Evolutionary conservation across 176 grass and related monocot genomes (phyloP).

Genomic region (Urochloa ruziziensis): DNA sequence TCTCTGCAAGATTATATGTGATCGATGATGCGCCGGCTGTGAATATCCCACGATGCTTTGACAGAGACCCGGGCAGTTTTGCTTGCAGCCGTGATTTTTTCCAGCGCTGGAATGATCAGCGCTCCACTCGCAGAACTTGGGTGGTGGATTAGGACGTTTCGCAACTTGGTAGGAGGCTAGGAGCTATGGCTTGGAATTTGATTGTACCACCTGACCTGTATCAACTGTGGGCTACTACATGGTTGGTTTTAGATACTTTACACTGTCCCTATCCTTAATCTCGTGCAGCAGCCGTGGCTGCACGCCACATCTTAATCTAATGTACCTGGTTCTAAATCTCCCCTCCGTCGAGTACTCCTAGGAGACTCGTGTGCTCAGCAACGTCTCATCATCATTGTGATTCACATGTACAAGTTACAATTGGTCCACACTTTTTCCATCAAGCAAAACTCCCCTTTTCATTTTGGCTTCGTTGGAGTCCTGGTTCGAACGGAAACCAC

Average conservation of each 20-base stretch:
- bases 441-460: background rate
- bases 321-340: background rate
- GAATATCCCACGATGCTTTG: background rate
- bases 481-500: background rate
- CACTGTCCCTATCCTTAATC: background rate
- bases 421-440: background rate
- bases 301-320: conserved; percentile 3
- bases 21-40: no score
- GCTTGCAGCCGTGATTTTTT: no score
- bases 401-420: background rate
- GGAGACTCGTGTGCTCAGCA: background rate
- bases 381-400: background rate
- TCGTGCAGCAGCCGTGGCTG: conserved; percentile 5
- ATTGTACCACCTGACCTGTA: background rate
- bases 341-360: no score
- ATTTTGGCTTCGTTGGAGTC: background rate
- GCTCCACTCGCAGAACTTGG: background rate
- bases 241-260: background rate
- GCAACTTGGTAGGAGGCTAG: background rate
- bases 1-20: background rate
- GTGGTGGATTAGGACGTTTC: background rate
- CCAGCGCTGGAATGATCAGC: no score
- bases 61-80: background rate
- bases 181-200: background rate
- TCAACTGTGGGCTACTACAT: background rate